Evolutionary conservation across 2,329 filamentous ascomycete genomes (phyloP).

Genomic region (Pezizomycotina sp.): DNA sequence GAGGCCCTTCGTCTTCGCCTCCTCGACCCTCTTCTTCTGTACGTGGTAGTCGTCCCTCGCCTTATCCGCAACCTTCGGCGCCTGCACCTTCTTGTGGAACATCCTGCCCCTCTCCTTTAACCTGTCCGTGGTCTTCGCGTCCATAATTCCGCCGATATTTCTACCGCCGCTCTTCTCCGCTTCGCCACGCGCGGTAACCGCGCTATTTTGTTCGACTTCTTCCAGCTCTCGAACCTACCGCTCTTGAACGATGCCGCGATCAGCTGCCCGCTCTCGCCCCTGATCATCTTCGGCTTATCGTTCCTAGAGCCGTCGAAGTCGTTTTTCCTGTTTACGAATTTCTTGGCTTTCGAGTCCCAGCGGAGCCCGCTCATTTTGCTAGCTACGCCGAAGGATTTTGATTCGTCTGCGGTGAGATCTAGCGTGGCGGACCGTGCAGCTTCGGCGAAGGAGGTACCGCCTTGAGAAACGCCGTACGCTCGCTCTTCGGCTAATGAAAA

Average conservation of each 20-base stretch:
- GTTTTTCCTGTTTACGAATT: conserved; percentile 82
- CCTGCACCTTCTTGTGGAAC: conserved; percentile 62
- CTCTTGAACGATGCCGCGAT: conserved; percentile 87
- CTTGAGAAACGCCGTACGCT: conserved; percentile 82
- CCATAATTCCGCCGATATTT: conserved; percentile 31
- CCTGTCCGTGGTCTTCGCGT: conserved; percentile 21
- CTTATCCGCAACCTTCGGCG: conserved; percentile 86
- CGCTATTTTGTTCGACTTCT: conserved; percentile 64
- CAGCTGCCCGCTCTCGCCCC: conserved; percentile 84
- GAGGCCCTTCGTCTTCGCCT: conserved; percentile 69
- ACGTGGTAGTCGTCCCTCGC: conserved; percentile 78
- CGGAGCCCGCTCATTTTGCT: conserved; percentile 54
- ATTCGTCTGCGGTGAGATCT: conserved; percentile 84
- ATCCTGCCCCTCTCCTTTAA: conserved; percentile 24
- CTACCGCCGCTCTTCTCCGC: conserved; percentile 38
- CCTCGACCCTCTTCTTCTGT: conserved; percentile 75
- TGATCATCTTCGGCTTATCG: conserved; percentile 50
- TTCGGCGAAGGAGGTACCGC: conserved; percentile 64
- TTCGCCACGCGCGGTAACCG: conserved; percentile 68
- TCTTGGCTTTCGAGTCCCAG: conserved; percentile 94
- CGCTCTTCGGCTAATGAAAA: conserved; percentile 73
- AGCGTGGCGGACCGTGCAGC: conserved; percentile 77
- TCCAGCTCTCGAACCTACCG: conserved; percentile 87
- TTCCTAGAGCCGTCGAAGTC: conserved; percentile 80
- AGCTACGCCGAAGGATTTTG: conserved; percentile 54